Base-by-base conservation (phyloP, 1,284 basidiomycete genomes). In the Boletus mariae region DNA sequence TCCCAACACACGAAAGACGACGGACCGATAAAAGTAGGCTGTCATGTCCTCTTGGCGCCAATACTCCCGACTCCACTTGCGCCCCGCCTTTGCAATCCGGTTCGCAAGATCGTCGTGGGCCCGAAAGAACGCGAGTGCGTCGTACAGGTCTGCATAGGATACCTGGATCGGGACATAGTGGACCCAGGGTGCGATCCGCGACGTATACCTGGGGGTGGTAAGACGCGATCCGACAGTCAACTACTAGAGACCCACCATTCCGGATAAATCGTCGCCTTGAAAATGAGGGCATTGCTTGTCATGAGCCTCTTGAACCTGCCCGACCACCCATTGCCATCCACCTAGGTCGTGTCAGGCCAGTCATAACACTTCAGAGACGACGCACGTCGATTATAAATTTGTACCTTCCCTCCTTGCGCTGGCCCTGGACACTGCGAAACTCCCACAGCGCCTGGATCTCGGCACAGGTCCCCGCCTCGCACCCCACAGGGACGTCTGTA, bases 1-100 rank as follows among this genome's bases (percentile, higher is more conserved):
- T 4, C 12, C 26, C n/a, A 2, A n/a, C 37, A 20, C 17, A 10
- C n/a, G 17, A 38, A 6, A 20, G 4, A 28, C 6, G 15, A 54
- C 53, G 26, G 20, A 82, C 82, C 84, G 74, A 63, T 82, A 85
- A 55, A 80, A 71, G 68, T 86, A 86, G 11, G 84, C 79, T 38
- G 77, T 74, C 70, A 88, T 73, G 65, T 89, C 86, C 59, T 84
- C 82, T 52, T 73, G 73, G 45, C 85, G 73, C 83, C 84, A 88
- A 61, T 76, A 85, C 0, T 62, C 72, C 55, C 73, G 71, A 58
- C 80, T 84, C 85, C 85, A 88, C 23, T 74, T 61, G 42, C 77
- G 74, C 0, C 85, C 85, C 0, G 75, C 75, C 4, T 65, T 55
- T 0, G 82, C 86, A 47, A 88, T 87, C 60, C 76, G 73, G 32